Conservation (phyloP, 495 filamentous ascomycete genomes). For the Tuber brumale region DNA sequence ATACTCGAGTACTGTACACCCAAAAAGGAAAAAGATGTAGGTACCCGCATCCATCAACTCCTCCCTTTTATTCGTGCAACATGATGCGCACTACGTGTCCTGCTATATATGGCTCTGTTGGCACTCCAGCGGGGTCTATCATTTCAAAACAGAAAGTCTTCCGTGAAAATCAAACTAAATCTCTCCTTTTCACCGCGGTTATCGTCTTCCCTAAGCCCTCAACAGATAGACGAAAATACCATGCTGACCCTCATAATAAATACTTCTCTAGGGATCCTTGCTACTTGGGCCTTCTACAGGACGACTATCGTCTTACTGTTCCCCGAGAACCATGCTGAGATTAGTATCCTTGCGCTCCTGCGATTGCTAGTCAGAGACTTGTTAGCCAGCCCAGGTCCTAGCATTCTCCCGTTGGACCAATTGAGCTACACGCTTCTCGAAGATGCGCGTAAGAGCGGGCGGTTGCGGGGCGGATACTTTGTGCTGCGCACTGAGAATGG, state of each 20-base stretch:
- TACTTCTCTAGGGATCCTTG: constrained; percentile 3
- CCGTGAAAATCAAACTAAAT: not conserved
- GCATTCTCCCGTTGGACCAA: not conserved
- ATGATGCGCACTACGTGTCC: not conserved
- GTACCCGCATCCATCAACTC: not conserved
- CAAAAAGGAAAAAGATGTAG: not conserved
- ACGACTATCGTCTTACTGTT: not conserved
- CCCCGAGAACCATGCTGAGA: not conserved
- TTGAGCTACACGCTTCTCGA: not conserved
- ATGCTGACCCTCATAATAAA: constrained; percentile 3
- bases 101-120: not conserved
- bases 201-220: not conserved
- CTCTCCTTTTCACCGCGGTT: not conserved
- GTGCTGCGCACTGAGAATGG: not conserved
- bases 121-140: not conserved
- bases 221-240: not conserved
- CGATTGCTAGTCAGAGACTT: not conserved
- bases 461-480: not conserved
- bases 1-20: too few species aligned
- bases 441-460: not conserved
- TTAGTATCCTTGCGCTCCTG: not conserved
- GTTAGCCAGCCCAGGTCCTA: not conserved
- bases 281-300: not conserved
- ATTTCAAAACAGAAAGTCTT: not conserved
- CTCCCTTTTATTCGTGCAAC: constrained; percentile 1